phyloP scores from a whole-genome alignment of 2,329 filamentous ascomycete genomes.

The Xylariaceae sp. region DNA sequence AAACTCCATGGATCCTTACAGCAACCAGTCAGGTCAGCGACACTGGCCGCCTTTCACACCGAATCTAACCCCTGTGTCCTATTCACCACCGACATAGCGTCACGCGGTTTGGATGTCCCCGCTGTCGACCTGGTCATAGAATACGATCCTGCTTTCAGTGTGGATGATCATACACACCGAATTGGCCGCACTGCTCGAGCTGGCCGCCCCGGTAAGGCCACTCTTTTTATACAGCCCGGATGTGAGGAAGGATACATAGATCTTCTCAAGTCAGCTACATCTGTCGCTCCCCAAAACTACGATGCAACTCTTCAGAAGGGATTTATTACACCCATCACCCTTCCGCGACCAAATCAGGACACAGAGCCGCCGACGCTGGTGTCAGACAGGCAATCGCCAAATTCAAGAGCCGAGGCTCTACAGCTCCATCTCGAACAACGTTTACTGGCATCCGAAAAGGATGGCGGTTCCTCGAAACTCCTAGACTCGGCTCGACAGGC shows the following conservation, averaged over 20 bases:
- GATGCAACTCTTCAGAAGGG: constrained; percentile 61
- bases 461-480: constrained; percentile 40
- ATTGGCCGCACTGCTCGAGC: constrained; percentile 93
- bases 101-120: constrained; percentile 90
- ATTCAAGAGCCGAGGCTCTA: constrained; percentile 49
- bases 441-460: constrained; percentile 37
- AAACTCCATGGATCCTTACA: constrained; percentile 89
- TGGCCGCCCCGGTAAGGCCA: constrained; percentile 78
- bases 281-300: constrained; percentile 47
- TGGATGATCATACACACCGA: constrained; percentile 89
- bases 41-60: constrained; percentile 73
- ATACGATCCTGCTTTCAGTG: constrained; percentile 91
- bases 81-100: constrained; percentile 92
- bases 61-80: constrained; percentile 74
- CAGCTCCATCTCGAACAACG: constrained; percentile 59
- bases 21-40: constrained; percentile 82
- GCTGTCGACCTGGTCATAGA: constrained; percentile 94
- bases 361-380: constrained; percentile 52
- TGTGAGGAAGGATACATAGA: constrained; percentile 87
- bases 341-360: constrained; percentile 53
- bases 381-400: constrained; percentile 38
- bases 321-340: constrained; percentile 55
- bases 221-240: constrained; percentile 86
- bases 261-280: constrained; percentile 53
- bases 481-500: constrained; percentile 79